Evolutionary conservation across 768 basidiomycete genomes (phyloP).

Genomic region (Candolleomyces eurysporus): DNA sequence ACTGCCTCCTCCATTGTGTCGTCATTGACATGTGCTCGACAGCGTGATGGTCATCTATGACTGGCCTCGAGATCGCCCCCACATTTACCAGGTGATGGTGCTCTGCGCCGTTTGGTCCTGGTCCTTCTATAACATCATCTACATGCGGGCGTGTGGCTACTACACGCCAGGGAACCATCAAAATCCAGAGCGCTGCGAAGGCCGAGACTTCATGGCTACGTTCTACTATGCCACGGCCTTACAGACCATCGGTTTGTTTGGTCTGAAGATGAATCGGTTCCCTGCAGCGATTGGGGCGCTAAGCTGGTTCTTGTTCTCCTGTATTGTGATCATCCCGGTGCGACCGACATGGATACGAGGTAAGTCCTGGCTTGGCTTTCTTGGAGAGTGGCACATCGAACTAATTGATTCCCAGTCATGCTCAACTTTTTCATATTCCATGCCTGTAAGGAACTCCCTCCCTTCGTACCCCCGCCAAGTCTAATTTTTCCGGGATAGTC

Average conservation of each 20-base stretch:
- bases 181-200: slow-evolving; percentile 22
- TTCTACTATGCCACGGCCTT: slow-evolving; percentile 53
- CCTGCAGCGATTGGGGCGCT: slow-evolving; percentile 60
- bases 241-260: slow-evolving; percentile 72
- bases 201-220: slow-evolving; percentile 44
- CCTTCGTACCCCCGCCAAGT: neutral
- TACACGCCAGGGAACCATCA: slow-evolving; percentile 23
- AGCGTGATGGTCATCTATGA: slow-evolving; percentile 67
- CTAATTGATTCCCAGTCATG: slow-evolving; percentile 37
- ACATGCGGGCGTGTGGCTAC: slow-evolving; percentile 49
- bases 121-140: slow-evolving; percentile 60
- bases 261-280: slow-evolving; percentile 62
- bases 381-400: neutral
- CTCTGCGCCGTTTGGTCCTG: slow-evolving; percentile 62
- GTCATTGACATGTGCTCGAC: neutral
- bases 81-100: slow-evolving; percentile 62
- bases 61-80: slow-evolving; percentile 61
- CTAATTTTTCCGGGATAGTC: slow-evolving; percentile 40
- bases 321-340: slow-evolving; percentile 37
- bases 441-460: slow-evolving; percentile 39
- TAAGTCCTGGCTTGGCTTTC: slow-evolving; percentile 19
- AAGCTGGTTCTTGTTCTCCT: slow-evolving; percentile 55
- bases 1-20: neutral
- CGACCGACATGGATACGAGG: slow-evolving; percentile 31
- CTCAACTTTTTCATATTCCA: slow-evolving; percentile 80